phyloP scores from a whole-genome alignment of 164 flowering plant species.

The Kingdonia uniflora region DNA sequence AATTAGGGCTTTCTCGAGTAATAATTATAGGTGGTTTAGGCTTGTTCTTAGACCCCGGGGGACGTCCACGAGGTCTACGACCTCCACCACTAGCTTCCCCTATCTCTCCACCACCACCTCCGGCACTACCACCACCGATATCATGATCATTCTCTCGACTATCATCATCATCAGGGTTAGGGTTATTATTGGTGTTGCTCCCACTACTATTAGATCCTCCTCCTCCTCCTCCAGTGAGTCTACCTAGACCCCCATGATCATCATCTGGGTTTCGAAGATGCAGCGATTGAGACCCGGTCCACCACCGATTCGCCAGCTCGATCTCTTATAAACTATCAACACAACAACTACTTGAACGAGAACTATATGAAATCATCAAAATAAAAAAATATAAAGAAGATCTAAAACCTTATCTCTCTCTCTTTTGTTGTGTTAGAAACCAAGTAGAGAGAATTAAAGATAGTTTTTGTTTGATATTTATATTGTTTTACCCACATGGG shows the following conservation, averaged over 20 bases:
- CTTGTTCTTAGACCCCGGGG: slow-evolving; percentile 63
- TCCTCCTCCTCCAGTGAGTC: neutral
- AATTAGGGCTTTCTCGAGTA: slow-evolving; percentile 46
- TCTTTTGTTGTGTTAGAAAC: too few species aligned
- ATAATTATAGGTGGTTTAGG: slow-evolving; percentile 50
- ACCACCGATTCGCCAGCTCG: slow-evolving; percentile 1
- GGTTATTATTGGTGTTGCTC: slow-evolving; percentile 4
- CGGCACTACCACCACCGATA: slow-evolving; percentile 12
- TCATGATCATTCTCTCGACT: too few species aligned
- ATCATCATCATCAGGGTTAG: slow-evolving; percentile 2
- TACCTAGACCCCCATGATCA: neutral
- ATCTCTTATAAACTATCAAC: neutral
- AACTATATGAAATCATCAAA: too few species aligned
- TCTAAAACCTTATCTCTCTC: too few species aligned
- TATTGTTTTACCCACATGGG: too few species aligned
- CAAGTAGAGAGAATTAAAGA: too few species aligned
- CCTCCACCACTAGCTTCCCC: slow-evolving; percentile 8
- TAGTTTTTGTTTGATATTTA: too few species aligned
- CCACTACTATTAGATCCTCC: slow-evolving; percentile 3
- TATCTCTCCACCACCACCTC: neutral
- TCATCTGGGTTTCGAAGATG: neutral
- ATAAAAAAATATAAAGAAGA: too few species aligned
- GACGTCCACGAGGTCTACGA: slow-evolving; percentile 53
- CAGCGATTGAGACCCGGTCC: neutral
- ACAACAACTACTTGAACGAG: too few species aligned